phyloP scores from a whole-genome alignment of 2,329 filamentous ascomycete species.

The Aspergillus uvarum region DNA sequence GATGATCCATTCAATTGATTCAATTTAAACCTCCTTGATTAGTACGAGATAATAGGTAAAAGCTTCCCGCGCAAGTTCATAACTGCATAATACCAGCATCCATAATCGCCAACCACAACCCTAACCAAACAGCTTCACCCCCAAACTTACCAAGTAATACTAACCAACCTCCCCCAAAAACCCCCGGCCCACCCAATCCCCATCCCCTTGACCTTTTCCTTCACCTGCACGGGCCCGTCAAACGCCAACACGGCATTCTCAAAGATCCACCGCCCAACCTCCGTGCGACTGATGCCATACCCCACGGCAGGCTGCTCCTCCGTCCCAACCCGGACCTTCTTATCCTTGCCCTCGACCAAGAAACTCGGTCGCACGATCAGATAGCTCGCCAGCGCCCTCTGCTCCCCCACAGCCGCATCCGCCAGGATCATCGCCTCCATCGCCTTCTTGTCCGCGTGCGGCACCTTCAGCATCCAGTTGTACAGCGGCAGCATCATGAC shows the following conservation, averaged over 20 bases:
- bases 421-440: conserved; percentile 33
- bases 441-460: conserved; percentile 39
- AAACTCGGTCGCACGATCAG: conserved; percentile 37
- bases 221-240: background rate
- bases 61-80: no score
- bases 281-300: background rate
- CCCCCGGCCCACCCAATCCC: background rate
- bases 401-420: conserved; percentile 11
- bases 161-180: background rate
- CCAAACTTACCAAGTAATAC: background rate
- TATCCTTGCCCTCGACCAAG: conserved; percentile 30
- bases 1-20: no score
- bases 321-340: background rate
- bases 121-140: background rate
- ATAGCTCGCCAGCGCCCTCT: conserved; percentile 15
- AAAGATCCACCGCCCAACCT: background rate
- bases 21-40: no score
- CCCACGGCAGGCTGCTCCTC: background rate
- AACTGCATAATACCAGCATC: no score
- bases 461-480: conserved; percentile 29
- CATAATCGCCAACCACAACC: no score
- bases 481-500: conserved; percentile 35
- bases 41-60: no score
- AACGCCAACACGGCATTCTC: background rate
- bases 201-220: background rate